Percentiles rank a stretch among this genome's conserved stretches.
Conservation (phyloP, 1,139 yeast species). For the Yamadazyma triangularis region DNA sequence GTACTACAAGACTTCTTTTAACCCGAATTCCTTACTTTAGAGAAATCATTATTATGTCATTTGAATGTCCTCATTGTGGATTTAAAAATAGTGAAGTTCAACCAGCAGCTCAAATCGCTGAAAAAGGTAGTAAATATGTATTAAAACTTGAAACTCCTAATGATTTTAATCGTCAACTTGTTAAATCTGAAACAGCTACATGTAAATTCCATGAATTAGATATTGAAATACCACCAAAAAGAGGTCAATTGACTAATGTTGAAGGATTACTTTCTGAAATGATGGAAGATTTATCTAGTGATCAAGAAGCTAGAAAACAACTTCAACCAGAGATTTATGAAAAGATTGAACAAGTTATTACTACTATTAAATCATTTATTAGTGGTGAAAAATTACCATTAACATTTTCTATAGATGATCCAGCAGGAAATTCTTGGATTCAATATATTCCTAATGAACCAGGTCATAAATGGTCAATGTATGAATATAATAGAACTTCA, state of each 20-base stretch:
- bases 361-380: slow-evolving; percentile 53
- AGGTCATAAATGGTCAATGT: slow-evolving; percentile 85
- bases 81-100: slow-evolving; percentile 90
- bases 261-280: slow-evolving; percentile 87
- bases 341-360: slow-evolving; percentile 68
- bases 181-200: slow-evolving; percentile 85
- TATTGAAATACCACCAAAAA: slow-evolving; percentile 90
- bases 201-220: slow-evolving; percentile 81
- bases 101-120: slow-evolving; percentile 86
- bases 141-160: slow-evolving; percentile 64
- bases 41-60: slow-evolving; percentile 92
- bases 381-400: slow-evolving; percentile 73
- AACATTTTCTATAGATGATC: slow-evolving; percentile 82
- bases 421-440: slow-evolving; percentile 97
- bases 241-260: slow-evolving; percentile 88
- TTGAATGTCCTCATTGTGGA: slow-evolving; percentile 93
- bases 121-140: slow-evolving; percentile 75
- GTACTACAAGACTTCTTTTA: slow-evolving; percentile 75
- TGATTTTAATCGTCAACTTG: slow-evolving; percentile 87
- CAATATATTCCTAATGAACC: slow-evolving; percentile 87
- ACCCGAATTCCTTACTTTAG: slow-evolving; percentile 90
- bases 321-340: slow-evolving; percentile 70
- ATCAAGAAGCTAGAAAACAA: slow-evolving; percentile 74
- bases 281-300: slow-evolving; percentile 74
- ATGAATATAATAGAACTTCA: slow-evolving; percentile 78